phyloP scores from a whole-genome alignment of 2,329 filamentous ascomycete species.

The Claviceps quebecensis region DNA sequence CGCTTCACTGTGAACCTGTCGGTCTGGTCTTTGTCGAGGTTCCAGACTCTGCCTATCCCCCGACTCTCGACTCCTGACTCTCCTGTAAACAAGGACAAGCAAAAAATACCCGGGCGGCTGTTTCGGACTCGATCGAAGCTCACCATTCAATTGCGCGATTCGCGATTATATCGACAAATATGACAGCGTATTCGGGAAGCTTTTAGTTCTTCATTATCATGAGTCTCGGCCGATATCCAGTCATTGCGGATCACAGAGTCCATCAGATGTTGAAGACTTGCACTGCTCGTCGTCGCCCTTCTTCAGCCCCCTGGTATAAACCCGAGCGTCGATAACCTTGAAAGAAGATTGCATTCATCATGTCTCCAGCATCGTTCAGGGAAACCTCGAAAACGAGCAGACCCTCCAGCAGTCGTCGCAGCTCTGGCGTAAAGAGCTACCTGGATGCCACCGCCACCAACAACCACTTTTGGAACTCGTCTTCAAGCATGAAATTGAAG shows the following conservation, averaged over 20 bases:
- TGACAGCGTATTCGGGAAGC: background rate
- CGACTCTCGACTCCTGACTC: background rate
- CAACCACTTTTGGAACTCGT: background rate
- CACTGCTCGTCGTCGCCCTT: background rate
- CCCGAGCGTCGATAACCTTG: background rate
- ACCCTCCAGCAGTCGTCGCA: background rate
- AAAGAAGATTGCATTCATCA: background rate
- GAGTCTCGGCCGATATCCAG: background rate
- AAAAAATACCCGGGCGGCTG: background rate
- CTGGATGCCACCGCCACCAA: constrained; percentile 1
- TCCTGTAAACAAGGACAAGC: background rate
- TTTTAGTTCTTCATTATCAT: background rate
- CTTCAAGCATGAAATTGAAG: constrained; percentile 1
- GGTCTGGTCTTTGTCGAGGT: background rate
- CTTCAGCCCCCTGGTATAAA: background rate
- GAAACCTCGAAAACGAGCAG: background rate
- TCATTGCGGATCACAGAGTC: background rate
- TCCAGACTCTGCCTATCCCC: background rate
- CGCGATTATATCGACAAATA: background rate
- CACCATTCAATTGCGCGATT: background rate
- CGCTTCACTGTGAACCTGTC: background rate
- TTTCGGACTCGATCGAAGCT: background rate
- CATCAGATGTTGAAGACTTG: background rate
- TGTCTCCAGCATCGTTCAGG: background rate
- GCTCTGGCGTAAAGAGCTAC: background rate